Percentiles rank a stretch among this genome's conserved stretches.
Evolutionary conservation across 805 yeast species (phyloP).

Genomic region (Pichia pseudocactophila): DNA sequence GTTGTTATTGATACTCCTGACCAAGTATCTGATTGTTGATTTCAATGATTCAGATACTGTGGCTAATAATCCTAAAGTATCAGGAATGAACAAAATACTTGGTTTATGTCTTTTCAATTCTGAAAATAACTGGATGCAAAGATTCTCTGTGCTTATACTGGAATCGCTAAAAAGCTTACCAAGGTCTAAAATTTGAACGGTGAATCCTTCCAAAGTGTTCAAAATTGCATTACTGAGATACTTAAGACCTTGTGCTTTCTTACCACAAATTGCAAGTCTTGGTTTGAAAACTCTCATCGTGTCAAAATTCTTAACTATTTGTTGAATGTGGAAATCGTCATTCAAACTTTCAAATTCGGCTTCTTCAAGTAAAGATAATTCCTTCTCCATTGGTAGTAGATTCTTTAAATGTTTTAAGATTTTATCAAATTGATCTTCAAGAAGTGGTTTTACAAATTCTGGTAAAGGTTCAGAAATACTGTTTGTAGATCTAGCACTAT

Average conservation of each 20-base stretch:
- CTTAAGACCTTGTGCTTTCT: conserved; percentile 76
- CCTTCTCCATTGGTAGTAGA: conserved; percentile 53
- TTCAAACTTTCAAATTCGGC: conserved; percentile 55
- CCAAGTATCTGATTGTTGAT: conserved; percentile 60
- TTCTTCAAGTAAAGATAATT: conserved; percentile 54
- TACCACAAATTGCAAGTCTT: conserved; percentile 64
- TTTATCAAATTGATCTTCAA: conserved; percentile 40
- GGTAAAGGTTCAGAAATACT: conserved; percentile 70
- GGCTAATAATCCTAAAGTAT: conserved; percentile 64
- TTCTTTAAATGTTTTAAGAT: conserved; percentile 41
- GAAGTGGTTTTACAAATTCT: conserved; percentile 53
- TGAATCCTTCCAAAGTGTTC: conserved; percentile 79
- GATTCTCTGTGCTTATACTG: conserved; percentile 72
- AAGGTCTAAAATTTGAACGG: conserved; percentile 78
- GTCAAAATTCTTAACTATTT: conserved; percentile 36
- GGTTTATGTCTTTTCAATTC: conserved; percentile 91
- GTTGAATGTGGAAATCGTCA: conserved; percentile 56
- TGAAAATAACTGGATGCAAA: conserved; percentile 70
- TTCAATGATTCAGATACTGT: conserved; percentile 62
- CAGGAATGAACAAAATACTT: conserved; percentile 74
- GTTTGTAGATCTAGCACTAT: conserved; percentile 80
- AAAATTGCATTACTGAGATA: conserved; percentile 77
- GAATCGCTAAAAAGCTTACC: conserved; percentile 71
- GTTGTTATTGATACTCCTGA: conserved; percentile 57
- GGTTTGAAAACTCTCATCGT: conserved; percentile 70